phyloP scores from a whole-genome alignment of 1,284 basidiomycete genomes.

The Leccinum glutinopallens region DNA sequence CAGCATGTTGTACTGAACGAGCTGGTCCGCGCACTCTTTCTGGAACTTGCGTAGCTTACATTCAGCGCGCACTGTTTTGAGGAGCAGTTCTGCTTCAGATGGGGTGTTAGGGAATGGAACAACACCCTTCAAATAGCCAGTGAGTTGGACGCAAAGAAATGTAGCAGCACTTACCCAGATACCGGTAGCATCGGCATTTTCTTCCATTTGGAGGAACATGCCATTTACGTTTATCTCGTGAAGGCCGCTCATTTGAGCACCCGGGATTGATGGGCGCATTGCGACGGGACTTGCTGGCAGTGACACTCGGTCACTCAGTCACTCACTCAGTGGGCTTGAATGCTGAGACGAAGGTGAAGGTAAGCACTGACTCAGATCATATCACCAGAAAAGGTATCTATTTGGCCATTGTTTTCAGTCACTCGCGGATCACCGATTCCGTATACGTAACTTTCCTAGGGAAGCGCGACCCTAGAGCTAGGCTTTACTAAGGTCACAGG shows the following conservation, averaged over 20 bases:
- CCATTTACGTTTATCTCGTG: background rate
- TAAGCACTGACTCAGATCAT: too few species aligned
- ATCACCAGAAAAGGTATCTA: too few species aligned
- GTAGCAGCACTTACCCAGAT: background rate
- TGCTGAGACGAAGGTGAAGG: too few species aligned
- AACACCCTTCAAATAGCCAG: background rate
- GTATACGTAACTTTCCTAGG: too few species aligned
- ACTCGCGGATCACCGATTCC: too few species aligned
- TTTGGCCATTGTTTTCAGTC: too few species aligned
- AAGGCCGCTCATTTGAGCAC: background rate
- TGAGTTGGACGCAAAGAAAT: background rate
- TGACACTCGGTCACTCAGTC: too few species aligned
- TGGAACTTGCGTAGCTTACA: slow-evolving; percentile 8
- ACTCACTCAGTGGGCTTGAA: too few species aligned
- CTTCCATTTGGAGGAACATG: background rate
- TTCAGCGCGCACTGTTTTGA: slow-evolving; percentile 6
- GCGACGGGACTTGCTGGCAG: too few species aligned
- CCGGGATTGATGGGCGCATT: background rate
- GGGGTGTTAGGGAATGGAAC: background rate
- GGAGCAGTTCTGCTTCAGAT: slow-evolving; percentile 2
- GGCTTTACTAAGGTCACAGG: too few species aligned
- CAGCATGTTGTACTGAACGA: slow-evolving; percentile 3
- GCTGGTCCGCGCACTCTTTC: slow-evolving; percentile 7
- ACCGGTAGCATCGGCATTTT: background rate
- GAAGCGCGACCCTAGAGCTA: too few species aligned